Percentiles rank a stretch among this genome's conserved stretches.
phyloP scores from a whole-genome alignment of 192 early-diverging fungal genomes.

The Anaeromyces robustus region DNA sequence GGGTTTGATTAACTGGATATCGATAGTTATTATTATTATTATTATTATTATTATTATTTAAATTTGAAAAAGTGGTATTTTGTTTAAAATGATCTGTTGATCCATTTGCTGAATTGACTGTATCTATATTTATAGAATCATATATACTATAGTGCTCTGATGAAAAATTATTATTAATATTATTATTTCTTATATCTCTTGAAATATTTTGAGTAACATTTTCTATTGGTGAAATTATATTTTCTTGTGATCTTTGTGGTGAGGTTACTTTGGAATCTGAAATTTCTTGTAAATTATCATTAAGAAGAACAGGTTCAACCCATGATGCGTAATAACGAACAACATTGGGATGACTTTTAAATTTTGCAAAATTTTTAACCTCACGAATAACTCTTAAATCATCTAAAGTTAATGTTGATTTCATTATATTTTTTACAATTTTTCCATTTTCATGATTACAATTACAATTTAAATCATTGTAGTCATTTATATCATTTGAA shows the following conservation, averaged over 20 bases:
- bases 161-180: too few species aligned
- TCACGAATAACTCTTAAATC: slow-evolving; percentile 65
- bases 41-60: too few species aligned
- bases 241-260: not conserved
- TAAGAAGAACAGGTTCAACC: slow-evolving; percentile 45
- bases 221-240: not conserved
- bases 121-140: too few species aligned
- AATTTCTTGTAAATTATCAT: not conserved
- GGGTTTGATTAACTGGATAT: too few species aligned
- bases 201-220: not conserved
- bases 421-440: slow-evolving; percentile 12
- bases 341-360: slow-evolving; percentile 74
- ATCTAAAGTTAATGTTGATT: slow-evolving; percentile 18
- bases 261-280: not conserved
- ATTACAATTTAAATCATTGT: not conserved
- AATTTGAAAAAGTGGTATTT: too few species aligned
- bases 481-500: not conserved
- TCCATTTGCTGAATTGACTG: too few species aligned
- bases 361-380: slow-evolving; percentile 69
- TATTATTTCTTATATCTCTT: not conserved
- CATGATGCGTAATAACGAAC: slow-evolving; percentile 86
- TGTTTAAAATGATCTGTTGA: too few species aligned
- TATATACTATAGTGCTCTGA: not conserved
- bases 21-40: not conserved
- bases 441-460: slow-evolving; percentile 9